Percentiles rank a stretch among this genome's conserved stretches.
Evolutionary conservation across 148 eudicot species (phyloP).

Genomic region (Diospyros lotus): DNA sequence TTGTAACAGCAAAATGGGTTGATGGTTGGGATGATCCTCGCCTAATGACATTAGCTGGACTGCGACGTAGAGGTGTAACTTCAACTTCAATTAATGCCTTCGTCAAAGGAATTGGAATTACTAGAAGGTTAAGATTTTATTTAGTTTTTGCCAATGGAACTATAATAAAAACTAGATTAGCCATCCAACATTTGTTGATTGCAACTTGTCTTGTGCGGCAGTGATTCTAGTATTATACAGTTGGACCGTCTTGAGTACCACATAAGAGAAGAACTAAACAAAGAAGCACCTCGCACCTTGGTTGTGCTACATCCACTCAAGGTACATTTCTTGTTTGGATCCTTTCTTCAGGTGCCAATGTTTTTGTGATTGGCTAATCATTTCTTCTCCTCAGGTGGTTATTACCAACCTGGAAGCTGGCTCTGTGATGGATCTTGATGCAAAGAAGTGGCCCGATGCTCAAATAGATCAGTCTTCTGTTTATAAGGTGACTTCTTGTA

Average conservation of each 20-base stretch:
- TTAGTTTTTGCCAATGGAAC: not conserved
- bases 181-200: not conserved
- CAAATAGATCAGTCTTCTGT: slow-evolving; percentile 57
- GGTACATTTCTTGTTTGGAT: slow-evolving; percentile 38
- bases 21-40: slow-evolving; percentile 99
- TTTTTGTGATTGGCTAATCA: slow-evolving; percentile 12
- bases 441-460: slow-evolving; percentile 97
- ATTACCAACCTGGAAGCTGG: slow-evolving; percentile 84
- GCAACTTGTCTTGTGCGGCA: slow-evolving; percentile 27
- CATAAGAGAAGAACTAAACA: slow-evolving; percentile 87
- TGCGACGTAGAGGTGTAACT: slow-evolving; percentile 90
- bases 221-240: slow-evolving; percentile 76
- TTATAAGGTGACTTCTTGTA: slow-evolving; percentile 56
- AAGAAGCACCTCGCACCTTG: slow-evolving; percentile 72
- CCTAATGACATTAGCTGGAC: slow-evolving; percentile 87
- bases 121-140: slow-evolving; percentile 59
- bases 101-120: slow-evolving; percentile 92
- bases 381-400: slow-evolving; percentile 51
- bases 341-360: not conserved
- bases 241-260: slow-evolving; percentile 80
- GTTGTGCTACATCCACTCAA: slow-evolving; percentile 84
- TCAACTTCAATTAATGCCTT: slow-evolving; percentile 80
- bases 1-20: slow-evolving; percentile 81
- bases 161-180: not conserved
- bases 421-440: slow-evolving; percentile 68